Conservation (phyloP, 495 filamentous ascomycete genomes). For the Neurospora discreta region DNA sequence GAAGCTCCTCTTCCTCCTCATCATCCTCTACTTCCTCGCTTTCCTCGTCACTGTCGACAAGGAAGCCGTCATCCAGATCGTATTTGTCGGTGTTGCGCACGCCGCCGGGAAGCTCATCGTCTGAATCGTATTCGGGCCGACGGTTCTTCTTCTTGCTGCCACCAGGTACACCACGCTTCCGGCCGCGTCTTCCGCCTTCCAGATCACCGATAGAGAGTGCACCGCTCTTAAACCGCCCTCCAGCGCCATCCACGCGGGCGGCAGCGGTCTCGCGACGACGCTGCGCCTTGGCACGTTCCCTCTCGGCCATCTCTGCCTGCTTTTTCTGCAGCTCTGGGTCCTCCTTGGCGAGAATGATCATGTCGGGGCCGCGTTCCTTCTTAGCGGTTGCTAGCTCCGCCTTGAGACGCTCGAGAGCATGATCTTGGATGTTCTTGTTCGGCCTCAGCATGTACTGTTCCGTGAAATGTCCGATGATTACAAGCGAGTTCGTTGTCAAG, state of each 20-base stretch:
- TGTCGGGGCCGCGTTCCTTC: constrained; percentile 34
- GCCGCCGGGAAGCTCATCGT: constrained; percentile 49
- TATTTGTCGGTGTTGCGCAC: constrained; percentile 68
- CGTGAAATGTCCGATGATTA: constrained; percentile 70
- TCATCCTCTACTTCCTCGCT: constrained; percentile 51
- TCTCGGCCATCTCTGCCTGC: constrained; percentile 63
- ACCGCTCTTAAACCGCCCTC: constrained; percentile 36
- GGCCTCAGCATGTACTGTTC: constrained; percentile 64
- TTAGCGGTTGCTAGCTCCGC: constrained; percentile 53
- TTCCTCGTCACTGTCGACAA: constrained; percentile 65
- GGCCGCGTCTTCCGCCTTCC: constrained; percentile 46
- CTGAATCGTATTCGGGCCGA: constrained; percentile 45
- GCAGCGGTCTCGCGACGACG: constrained; percentile 57
- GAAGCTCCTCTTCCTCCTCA: constrained; percentile 42
- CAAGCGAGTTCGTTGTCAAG: constrained; percentile 54
- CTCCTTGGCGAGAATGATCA: constrained; percentile 49
- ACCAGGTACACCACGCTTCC: constrained; percentile 35
- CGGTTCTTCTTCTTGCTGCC: constrained; percentile 31
- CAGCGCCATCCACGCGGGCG: constrained; percentile 47
- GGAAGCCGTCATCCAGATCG: constrained; percentile 68
- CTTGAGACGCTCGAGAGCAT: constrained; percentile 65
- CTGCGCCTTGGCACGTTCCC: constrained; percentile 55
- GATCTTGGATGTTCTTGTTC: constrained; percentile 58
- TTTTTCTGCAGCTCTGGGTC: constrained; percentile 75
- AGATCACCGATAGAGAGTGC: constrained; percentile 64